phyloP scores from a whole-genome alignment of 768 basidiomycete species.

The Cystofilobasidium bisporidii region DNA sequence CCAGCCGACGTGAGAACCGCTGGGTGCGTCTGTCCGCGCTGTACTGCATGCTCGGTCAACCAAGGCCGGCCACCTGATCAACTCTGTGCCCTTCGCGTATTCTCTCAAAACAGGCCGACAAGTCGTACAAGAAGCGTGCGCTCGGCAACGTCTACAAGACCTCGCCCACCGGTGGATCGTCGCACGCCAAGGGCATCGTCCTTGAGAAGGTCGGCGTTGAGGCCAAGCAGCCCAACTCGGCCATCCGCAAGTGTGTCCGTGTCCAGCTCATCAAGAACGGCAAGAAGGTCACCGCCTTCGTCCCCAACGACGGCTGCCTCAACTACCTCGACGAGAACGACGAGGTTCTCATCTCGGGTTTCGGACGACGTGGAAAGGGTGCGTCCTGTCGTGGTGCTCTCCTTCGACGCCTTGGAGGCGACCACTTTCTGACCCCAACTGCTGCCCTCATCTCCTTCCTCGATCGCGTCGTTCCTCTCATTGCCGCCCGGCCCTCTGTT shows the following conservation, averaged over 20 bases:
- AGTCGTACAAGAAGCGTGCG: conserved; percentile 97
- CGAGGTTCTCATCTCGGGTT: conserved; percentile 91
- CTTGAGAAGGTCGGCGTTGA: conserved; percentile 99
- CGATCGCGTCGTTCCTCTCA: too few species aligned
- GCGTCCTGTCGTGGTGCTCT: not conserved
- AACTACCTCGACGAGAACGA: conserved; percentile 87
- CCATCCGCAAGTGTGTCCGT: conserved; percentile 99
- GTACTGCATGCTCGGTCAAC: not conserved
- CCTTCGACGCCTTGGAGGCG: not conserved
- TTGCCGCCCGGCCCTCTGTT: too few species aligned
- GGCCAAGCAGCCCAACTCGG: conserved; percentile 99
- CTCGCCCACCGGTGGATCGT: conserved; percentile 96
- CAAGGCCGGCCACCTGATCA: not conserved
- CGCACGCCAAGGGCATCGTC: conserved; percentile 99
- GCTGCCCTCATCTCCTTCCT: too few species aligned
- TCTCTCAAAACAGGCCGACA: conserved; percentile 64
- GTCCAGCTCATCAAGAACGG: conserved; percentile 99
- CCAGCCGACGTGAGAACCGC: conserved; percentile 84
- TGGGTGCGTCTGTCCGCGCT: conserved; percentile 73
- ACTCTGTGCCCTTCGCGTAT: conserved; percentile 28
- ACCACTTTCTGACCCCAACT: too few species aligned
- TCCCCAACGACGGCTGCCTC: conserved; percentile 93
- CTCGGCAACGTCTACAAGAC: conserved; percentile 99
- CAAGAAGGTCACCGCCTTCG: conserved; percentile 99
- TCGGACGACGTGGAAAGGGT: conserved; percentile 97